These are phyloP conservation scores for Botryotinia convoluta DNA, from an alignment of 2,329 filamentous ascomycete species.

Conservation along the genomic window DNA sequence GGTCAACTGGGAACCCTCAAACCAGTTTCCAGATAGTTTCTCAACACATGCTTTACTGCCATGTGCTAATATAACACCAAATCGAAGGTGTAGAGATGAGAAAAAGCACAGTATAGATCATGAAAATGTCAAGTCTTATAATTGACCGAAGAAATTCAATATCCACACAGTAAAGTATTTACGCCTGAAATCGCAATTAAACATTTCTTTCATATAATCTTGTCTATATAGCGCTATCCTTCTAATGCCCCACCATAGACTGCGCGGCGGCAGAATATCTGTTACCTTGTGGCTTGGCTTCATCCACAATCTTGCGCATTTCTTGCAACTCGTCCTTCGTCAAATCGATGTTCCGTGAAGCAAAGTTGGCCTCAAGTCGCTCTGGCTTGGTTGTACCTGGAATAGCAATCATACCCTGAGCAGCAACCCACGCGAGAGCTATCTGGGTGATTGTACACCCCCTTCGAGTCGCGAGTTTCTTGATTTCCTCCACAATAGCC, in stretches of 20 bases:
- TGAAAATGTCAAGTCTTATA: fast-evolving
- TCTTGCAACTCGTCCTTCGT: not conserved
- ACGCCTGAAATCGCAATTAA: not conserved
- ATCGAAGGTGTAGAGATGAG: not conserved
- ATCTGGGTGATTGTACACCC: not conserved
- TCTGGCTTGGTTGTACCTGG: not conserved
- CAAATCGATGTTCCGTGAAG: not conserved
- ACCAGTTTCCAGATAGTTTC: not conserved
- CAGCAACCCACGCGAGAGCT: not conserved
- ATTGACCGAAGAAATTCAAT: not conserved
- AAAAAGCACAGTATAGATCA: not conserved
- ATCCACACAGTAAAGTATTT: not conserved
- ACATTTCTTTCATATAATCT: not conserved
- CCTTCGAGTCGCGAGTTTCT: not conserved
- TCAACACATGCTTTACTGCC: not conserved
- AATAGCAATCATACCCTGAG: not conserved
- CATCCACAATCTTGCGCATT: not conserved
- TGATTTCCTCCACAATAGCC: not conserved
- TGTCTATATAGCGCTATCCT: not conserved
- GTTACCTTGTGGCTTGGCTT: not conserved
- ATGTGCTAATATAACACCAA: not conserved
- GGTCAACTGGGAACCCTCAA: not conserved
- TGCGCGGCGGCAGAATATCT: not conserved
- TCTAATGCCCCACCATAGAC: not conserved
- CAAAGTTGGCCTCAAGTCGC: not conserved